Percentiles rank a stretch among this genome's conserved stretches.
Conservation (phyloP, 176 grass and related monocot species). For the Hyparrhenia diplandra region DNA sequence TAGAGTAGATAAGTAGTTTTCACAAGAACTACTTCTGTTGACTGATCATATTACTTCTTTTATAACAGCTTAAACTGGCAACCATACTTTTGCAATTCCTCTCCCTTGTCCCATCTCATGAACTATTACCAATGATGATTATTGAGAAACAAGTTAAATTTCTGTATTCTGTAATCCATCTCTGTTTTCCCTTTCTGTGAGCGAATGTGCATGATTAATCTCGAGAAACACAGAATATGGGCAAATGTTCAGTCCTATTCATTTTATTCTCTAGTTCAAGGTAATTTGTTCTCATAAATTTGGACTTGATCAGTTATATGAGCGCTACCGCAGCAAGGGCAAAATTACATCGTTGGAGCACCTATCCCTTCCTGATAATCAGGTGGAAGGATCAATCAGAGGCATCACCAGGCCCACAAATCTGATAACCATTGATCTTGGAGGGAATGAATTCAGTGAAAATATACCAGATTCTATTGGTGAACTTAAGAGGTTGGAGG, state of each 20-base stretch:
- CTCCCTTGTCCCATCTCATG: neutral
- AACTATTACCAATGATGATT: neutral
- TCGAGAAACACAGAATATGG: neutral
- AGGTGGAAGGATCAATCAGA: neutral
- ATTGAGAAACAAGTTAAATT: neutral
- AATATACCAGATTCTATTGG: slow-evolving; percentile 39
- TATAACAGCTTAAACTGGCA: neutral
- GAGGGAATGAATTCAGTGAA: slow-evolving; percentile 1
- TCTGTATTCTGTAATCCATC: neutral
- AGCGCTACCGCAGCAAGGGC: neutral
- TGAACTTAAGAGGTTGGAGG: slow-evolving; percentile 16
- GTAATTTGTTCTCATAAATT: neutral
- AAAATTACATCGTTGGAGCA: neutral
- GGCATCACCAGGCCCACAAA: slow-evolving; percentile 30
- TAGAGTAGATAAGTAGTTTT: neutral
- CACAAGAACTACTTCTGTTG: neutral
- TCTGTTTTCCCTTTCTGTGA: neutral
- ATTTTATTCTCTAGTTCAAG: neutral
- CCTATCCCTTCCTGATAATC: slow-evolving; percentile 28
- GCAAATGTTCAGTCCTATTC: neutral
- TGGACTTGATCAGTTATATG: neutral
- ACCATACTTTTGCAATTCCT: neutral
- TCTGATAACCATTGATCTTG: slow-evolving; percentile 31
- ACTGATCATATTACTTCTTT: neutral
- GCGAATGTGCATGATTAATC: neutral